Conservation (phyloP, 2,329 filamentous ascomycete species). For the Colletotrichum cereale region DNA sequence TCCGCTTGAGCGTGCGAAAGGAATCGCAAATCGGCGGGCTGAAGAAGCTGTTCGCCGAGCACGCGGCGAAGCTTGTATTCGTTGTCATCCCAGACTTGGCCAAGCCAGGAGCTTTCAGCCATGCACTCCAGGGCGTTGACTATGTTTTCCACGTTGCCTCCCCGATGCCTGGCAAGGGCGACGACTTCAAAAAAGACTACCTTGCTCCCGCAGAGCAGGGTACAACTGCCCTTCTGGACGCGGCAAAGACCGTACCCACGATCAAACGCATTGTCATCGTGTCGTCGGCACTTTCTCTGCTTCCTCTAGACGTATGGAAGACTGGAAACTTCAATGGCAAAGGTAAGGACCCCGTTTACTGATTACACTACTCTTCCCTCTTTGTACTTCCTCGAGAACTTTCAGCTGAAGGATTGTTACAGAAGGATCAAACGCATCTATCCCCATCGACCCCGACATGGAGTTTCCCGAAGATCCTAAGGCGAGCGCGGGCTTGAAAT, state of each 20-base stretch:
- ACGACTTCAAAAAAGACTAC: slow-evolving; percentile 17
- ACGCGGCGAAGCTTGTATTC: background rate
- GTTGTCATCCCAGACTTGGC: slow-evolving; percentile 14
- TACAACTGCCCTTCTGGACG: slow-evolving; percentile 10
- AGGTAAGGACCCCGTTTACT: no score
- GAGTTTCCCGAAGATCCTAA: background rate
- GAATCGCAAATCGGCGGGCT: slow-evolving; percentile 12
- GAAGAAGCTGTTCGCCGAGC: background rate
- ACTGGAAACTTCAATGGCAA: background rate
- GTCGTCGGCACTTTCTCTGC: slow-evolving; percentile 11
- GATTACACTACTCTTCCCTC: fast-evolving
- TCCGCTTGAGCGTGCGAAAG: slow-evolving; percentile 22
- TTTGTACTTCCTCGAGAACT: background rate
- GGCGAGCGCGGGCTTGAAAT: background rate
- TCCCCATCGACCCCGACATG: slow-evolving; percentile 16
- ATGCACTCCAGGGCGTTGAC: slow-evolving; percentile 2
- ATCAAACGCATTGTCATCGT: slow-evolving; percentile 13
- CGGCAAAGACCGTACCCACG: background rate
- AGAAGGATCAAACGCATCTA: background rate
- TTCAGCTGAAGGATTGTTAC: background rate
- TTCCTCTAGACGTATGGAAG: background rate
- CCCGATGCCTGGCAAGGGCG: slow-evolving; percentile 18
- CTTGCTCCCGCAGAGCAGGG: slow-evolving; percentile 16
- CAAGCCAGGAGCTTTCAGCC: background rate
- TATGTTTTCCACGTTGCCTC: slow-evolving; percentile 28